Evolutionary conservation across 2,329 filamentous ascomycete genomes (phyloP).

Genomic region (Aspergillus sp.): DNA sequence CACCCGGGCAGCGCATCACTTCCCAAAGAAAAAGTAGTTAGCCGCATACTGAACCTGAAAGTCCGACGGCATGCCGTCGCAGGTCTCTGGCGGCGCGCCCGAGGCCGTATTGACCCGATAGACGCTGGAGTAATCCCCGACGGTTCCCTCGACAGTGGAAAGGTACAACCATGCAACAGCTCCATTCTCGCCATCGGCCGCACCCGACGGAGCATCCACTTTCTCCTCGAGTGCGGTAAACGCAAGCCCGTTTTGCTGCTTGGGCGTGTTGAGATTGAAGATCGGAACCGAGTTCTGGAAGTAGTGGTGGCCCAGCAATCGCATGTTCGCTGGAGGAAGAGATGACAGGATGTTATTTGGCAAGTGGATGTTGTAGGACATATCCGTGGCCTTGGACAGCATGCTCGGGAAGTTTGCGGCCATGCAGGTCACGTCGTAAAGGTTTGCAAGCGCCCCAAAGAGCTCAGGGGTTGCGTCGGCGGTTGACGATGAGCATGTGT

Average conservation of each 20-base stretch:
- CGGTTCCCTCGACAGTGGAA: conserved; percentile 42
- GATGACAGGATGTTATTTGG: conserved; percentile 27
- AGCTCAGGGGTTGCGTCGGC: conserved; percentile 53
- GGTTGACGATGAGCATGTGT: conserved; percentile 64
- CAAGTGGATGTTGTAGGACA: conserved; percentile 59
- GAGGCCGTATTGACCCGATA: conserved; percentile 80
- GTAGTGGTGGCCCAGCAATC: conserved; percentile 69
- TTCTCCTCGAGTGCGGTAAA: conserved; percentile 54
- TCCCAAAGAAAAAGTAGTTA: conserved; percentile 59
- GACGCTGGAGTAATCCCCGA: conserved; percentile 59
- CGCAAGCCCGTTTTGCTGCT: conserved; percentile 44
- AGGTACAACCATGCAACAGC: conserved; percentile 79
- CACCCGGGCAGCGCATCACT: too few relatives aligned
- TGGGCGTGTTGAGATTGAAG: conserved; percentile 62
- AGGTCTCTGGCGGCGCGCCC: conserved; percentile 64
- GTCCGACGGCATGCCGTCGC: conserved; percentile 50
- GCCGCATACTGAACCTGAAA: conserved; percentile 76
- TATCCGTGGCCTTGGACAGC: conserved; percentile 53
- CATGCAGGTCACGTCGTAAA: conserved; percentile 81
- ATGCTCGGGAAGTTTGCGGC: conserved; percentile 60
- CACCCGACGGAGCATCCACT: conserved; percentile 52
- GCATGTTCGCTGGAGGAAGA: conserved; percentile 47
- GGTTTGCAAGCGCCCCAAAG: conserved; percentile 66
- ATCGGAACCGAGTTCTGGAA: conserved; percentile 64
- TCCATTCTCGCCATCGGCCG: conserved; percentile 51